A percentile compares a stretch with the other conserved stretches of the same genome.
phyloP scores from a whole-genome alignment of 495 filamentous ascomycete genomes.

The Stereocaulon alpinum region DNA sequence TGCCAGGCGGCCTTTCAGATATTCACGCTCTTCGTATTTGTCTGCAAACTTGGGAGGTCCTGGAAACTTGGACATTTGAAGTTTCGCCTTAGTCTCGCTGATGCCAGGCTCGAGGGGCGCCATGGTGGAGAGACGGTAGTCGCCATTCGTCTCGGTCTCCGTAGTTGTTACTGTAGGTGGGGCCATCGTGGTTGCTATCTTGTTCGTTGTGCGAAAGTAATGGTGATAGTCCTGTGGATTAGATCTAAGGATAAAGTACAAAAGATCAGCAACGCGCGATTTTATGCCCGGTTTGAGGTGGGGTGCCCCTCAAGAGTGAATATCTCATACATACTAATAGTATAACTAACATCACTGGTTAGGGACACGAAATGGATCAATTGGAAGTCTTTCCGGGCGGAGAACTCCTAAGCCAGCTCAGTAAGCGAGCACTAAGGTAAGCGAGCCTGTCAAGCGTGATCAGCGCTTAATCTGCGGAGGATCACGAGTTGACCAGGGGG shows the following conservation, averaged over 20 bases:
- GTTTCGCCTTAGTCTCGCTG: conserved; percentile 21
- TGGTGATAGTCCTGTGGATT: not conserved
- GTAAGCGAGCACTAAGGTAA: too few relatives aligned
- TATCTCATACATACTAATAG: too few relatives aligned
- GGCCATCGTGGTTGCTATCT: conserved; percentile 14
- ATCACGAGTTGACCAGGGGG: too few relatives aligned
- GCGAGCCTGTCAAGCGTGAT: too few relatives aligned
- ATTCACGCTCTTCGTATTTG: conserved; percentile 51
- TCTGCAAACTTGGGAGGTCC: conserved; percentile 47
- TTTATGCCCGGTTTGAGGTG: too few relatives aligned
- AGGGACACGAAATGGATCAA: too few relatives aligned
- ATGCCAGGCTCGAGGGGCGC: conserved; percentile 21
- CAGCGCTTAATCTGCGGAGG: too few relatives aligned
- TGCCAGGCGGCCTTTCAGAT: conserved; percentile 55
- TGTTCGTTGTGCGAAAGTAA: not conserved
- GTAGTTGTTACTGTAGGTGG: conserved; percentile 20
- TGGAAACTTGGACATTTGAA: conserved; percentile 39
- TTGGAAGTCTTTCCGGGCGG: too few relatives aligned
- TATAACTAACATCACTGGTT: too few relatives aligned
- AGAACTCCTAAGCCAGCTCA: too few relatives aligned
- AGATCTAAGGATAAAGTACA: not conserved
- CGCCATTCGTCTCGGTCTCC: conserved; percentile 10
- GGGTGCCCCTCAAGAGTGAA: too few relatives aligned
- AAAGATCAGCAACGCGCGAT: not conserved
- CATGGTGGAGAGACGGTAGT: conserved; percentile 13